phyloP scores from a whole-genome alignment of 345 rosid genomes.

The Euphorbia lathyris region DNA sequence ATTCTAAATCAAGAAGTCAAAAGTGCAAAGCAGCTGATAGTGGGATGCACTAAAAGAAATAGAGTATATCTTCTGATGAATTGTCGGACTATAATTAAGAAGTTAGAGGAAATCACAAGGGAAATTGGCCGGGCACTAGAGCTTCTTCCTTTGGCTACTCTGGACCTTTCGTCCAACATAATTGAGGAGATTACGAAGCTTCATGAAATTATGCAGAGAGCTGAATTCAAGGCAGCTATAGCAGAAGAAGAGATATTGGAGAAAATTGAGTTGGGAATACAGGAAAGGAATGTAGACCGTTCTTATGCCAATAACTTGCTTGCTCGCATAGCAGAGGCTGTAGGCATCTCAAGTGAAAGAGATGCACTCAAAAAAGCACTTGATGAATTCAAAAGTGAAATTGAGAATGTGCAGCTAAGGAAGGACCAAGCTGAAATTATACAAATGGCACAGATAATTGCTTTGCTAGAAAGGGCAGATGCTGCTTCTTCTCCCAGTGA shows the following conservation, averaged over 20 bases:
- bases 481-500: conserved; percentile 54
- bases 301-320: conserved; percentile 57
- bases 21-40: conserved; percentile 43
- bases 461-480: conserved; percentile 68
- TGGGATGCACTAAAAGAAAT: conserved; percentile 50
- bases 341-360: conserved; percentile 53
- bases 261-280: conserved; percentile 66
- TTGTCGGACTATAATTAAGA: conserved; percentile 43
- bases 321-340: conserved; percentile 53
- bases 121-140: conserved; percentile 54
- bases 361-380: conserved; percentile 48
- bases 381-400: conserved; percentile 61
- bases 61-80: conserved; percentile 63
- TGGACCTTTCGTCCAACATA: conserved; percentile 47
- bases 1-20: conserved; percentile 51
- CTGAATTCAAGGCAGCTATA: conserved; percentile 54
- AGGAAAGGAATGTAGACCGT: conserved; percentile 55
- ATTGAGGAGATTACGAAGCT: conserved; percentile 40
- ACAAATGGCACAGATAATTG: conserved; percentile 74
- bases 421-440: conserved; percentile 68
- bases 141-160: conserved; percentile 55
- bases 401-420: conserved; percentile 52
- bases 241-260: conserved; percentile 60
- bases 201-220: conserved; percentile 45
- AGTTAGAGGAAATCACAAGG: conserved; percentile 33